Evolutionary conservation across 1,284 basidiomycete species (phyloP), one percentile per base, ranked within the genome.

Genomic region (Leccinum colubrinum): DNA sequence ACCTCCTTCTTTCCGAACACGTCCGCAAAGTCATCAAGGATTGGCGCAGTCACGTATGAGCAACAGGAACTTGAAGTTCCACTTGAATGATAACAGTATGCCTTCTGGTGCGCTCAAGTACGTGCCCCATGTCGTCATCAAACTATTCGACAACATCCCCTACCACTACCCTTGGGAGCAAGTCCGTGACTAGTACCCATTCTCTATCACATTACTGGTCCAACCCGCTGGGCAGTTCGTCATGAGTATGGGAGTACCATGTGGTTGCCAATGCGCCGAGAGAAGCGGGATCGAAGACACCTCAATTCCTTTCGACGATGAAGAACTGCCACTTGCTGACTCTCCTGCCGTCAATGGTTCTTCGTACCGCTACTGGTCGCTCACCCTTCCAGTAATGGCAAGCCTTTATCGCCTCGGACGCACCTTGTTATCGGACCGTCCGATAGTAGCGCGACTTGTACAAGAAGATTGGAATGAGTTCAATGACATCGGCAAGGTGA

Each of bases 391-490:
- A 1, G 86, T 98, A 72, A 97, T 98, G 94, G 93, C 96, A 52
- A 98, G 97, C 72, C 80, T 99, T 65, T 98, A 99, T 76, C 92
- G 97, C 56, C 86, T 99, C 55, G 97, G 97, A 50, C 86, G 95
- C 52, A 97, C 95, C 14, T 83, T 99, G 14, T 82, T 98, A 20
- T 95, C 93, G 39, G 97, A 99, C 73, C 91, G 94, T 70, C 88
- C 94, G 95, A 97, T 78, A 84, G 81, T 65, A 99, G n/a, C n/a
- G n/a, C n/a, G n/a, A n/a, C n/a, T n/a, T n/a, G n/a, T n/a, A n/a
- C n/a, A 22, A 98, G 97, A 99, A 76, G 97, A 99, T 74, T 99
- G 97, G 95, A 98, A 98, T 78, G 97, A 99, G 78, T 99, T 99
- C 74, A 99, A 99, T 75, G 97, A 99, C 75, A 98, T 99, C 78